Percentiles rank a stretch among this genome's conserved stretches.
phyloP scores from a whole-genome alignment of 176 grass and related monocot genomes.

The Zea luxurians region DNA sequence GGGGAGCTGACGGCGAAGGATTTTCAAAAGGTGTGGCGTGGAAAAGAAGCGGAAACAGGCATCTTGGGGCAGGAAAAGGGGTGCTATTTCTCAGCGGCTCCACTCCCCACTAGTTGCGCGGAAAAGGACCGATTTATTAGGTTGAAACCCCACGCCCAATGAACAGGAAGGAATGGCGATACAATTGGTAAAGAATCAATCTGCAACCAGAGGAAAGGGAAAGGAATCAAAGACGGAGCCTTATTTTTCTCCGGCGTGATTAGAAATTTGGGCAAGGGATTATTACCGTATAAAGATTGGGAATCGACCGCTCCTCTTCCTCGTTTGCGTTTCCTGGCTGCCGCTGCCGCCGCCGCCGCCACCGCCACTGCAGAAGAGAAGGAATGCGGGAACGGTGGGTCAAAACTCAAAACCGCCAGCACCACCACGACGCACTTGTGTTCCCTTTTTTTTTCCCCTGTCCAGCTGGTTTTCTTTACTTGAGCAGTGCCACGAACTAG shows the following conservation, averaged over 20 bases:
- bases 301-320: background rate
- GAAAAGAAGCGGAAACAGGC: slow-evolving; percentile 42
- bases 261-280: slow-evolving; percentile 8
- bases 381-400: background rate
- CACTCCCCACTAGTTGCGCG: slow-evolving; percentile 2
- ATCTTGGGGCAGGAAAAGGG: slow-evolving; percentile 23
- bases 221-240: background rate
- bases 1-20: slow-evolving; percentile 9
- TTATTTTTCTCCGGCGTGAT: slow-evolving; percentile 30
- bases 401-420: background rate
- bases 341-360: slow-evolving; percentile 6
- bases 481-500: background rate
- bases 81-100: slow-evolving; percentile 10
- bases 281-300: background rate
- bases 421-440: background rate
- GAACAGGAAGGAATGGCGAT: slow-evolving; percentile 18
- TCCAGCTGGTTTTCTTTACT: background rate
- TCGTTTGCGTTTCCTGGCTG: slow-evolving; percentile 8
- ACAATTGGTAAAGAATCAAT: slow-evolving; percentile 31
- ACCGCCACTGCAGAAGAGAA: background rate
- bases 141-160: background rate
- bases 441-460: background rate
- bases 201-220: slow-evolving; percentile 25
- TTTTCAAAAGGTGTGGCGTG: slow-evolving; percentile 38
- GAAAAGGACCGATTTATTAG: slow-evolving; percentile 20